phyloP scores from a whole-genome alignment of 2,329 filamentous ascomycete species.

The Aspergillus thermomutatus region DNA sequence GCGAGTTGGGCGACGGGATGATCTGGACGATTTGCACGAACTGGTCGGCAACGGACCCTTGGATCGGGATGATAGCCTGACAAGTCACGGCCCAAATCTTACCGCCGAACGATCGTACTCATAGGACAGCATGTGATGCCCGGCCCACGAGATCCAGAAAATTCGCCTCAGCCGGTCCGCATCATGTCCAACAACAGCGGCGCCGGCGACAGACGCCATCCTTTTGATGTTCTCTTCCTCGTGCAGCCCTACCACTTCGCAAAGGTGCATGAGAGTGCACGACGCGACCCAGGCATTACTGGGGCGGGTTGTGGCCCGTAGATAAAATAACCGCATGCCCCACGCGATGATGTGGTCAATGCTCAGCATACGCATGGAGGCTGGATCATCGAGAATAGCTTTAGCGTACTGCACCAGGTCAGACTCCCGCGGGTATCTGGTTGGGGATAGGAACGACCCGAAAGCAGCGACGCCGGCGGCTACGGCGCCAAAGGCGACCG shows the following conservation, averaged over 20 bases:
- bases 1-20: slow-evolving; percentile 25
- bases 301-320: slow-evolving; percentile 29
- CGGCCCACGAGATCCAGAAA: slow-evolving; percentile 34
- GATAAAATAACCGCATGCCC: slow-evolving; percentile 28
- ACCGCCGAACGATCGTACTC: slow-evolving; percentile 31
- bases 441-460: slow-evolving; percentile 27
- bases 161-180: slow-evolving; percentile 29
- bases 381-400: slow-evolving; percentile 29
- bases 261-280: slow-evolving; percentile 29
- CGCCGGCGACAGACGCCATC: slow-evolving; percentile 22
- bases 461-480: slow-evolving; percentile 27
- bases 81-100: slow-evolving; percentile 22
- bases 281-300: slow-evolving; percentile 32
- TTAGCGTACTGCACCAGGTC: slow-evolving; percentile 30
- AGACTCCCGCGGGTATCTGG: slow-evolving; percentile 22
- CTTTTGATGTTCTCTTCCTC: slow-evolving; percentile 27
- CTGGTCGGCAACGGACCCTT: slow-evolving; percentile 24
- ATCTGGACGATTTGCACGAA: slow-evolving; percentile 27
- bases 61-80: slow-evolving; percentile 16
- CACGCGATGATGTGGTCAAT: slow-evolving; percentile 30
- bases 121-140: slow-evolving; percentile 30
- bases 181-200: slow-evolving; percentile 24
- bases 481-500: slow-evolving; percentile 23
- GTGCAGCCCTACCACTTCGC: slow-evolving; percentile 26
- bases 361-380: slow-evolving; percentile 22